Evolutionary conservation across 176 grass and related monocot genomes (phyloP).

Genomic region (Tillandsia leiboldiana): DNA sequence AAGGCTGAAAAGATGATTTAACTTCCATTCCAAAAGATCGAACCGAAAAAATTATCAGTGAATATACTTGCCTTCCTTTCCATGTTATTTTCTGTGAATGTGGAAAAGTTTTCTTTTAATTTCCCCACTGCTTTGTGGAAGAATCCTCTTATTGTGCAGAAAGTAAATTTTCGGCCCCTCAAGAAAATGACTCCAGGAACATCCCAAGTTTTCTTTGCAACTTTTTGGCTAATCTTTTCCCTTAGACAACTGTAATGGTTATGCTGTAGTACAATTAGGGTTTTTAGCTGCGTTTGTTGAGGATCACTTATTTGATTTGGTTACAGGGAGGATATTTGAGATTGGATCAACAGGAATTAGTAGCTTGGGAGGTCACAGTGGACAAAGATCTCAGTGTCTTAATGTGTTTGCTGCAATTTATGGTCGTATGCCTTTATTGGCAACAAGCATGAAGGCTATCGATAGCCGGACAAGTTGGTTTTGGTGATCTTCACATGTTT

Average conservation of each 20-base stretch:
- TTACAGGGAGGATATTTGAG: slow-evolving; percentile 82
- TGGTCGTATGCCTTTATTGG: slow-evolving; percentile 73
- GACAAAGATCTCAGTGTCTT: slow-evolving; percentile 58
- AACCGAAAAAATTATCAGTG: no score
- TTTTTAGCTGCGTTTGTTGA: not conserved
- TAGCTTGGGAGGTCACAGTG: slow-evolving; percentile 55
- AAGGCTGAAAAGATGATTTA: not conserved
- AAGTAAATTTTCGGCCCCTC: not conserved
- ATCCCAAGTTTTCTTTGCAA: no score
- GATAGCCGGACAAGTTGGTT: slow-evolving; percentile 68
- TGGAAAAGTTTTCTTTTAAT: no score
- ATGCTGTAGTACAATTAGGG: not conserved
- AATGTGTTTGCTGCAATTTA: slow-evolving; percentile 64
- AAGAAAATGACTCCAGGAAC: not conserved
- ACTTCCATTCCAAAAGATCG: not conserved
- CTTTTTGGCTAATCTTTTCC: not conserved
- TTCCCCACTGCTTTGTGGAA: no score
- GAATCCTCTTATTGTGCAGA: no score
- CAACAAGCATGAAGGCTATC: slow-evolving; percentile 61
- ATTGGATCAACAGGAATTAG: slow-evolving; percentile 84
- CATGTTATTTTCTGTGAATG: no score
- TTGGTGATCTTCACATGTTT: slow-evolving; percentile 39
- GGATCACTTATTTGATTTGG: slow-evolving; percentile 4
- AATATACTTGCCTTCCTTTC: no score
- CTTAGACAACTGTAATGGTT: not conserved